Base-by-base conservation (phyloP, 2,329 filamentous ascomycete genomes). In the Elsinoe arachidis region DNA sequence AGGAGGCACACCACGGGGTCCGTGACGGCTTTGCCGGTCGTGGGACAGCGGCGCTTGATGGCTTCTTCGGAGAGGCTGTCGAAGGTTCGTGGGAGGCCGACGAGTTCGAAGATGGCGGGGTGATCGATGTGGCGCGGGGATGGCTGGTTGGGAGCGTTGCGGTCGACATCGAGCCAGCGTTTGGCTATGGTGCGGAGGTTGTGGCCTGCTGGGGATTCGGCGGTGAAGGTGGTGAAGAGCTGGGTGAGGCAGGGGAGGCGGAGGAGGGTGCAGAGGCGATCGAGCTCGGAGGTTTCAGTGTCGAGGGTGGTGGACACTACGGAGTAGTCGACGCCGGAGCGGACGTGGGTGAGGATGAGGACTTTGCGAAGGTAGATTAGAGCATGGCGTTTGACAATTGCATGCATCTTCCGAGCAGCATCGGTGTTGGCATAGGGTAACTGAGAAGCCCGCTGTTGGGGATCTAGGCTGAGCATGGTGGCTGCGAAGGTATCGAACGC, bases 1-100 rank as follows among this genome's bases (percentile, higher is more conserved):
- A 96, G 90, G 38, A 99, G 80, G 68, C 93, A 99, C 37, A 99
- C 82, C 62, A 87, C 88, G 0, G 93, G 90, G 70, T 99, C 95
- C 1, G 85, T 86, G 53, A 99, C 76, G 64, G 96, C 92, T 69
- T 93, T 95, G 62, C 90, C 90, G 1, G 90, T 96, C 1, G 85
- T 95, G 0, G 90, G 90, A 67, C 93, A 99, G 52, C 81, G 84
- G 55, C 87, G 78, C 62, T 84, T 85, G 63, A 93, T 92, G 23
- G 90, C 89, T 72, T 95, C 91, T 67, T 96, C 92, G 59, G 96
- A 95, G 37, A 99, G 78, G 2, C 84, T 86, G 70, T 97, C 93
- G 69, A 90, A 99, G 66, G 92, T 90, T 72, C 88, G 88, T 0
- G 93, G 93, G 51, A 99, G 75, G 1, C 93, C 93, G 11, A 99